Conservation (phyloP, 106 monocot genomes). For the Amphibolis antarctica region DNA sequence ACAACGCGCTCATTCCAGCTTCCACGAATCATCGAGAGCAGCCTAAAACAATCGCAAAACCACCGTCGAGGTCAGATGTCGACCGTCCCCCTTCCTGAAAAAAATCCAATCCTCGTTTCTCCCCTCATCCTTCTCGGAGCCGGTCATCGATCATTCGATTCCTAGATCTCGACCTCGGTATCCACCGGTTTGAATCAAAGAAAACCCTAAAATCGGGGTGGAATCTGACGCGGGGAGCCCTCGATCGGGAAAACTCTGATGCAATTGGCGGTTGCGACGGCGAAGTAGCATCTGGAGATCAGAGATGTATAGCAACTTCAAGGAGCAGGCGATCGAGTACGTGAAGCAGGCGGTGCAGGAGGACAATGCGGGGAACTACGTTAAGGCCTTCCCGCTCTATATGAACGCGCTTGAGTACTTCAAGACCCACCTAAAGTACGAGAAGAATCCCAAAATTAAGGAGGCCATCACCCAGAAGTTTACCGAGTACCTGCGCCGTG, state of each 20-base stretch:
- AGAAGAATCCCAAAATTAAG: conserved; percentile 53
- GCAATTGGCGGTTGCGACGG: too few species aligned
- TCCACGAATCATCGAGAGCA: not conserved
- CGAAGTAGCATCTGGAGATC: too few species aligned
- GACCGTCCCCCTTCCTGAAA: not conserved
- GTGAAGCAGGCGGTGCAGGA: conserved; percentile 79
- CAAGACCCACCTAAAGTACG: conserved; percentile 58
- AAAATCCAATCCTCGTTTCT: not conserved
- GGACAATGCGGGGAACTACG: conserved; percentile 78
- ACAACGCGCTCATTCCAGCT: too few species aligned
- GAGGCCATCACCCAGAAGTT: conserved; percentile 85
- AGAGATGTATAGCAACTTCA: conserved; percentile 20
- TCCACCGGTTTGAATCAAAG: not conserved
- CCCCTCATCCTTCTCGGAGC: not conserved
- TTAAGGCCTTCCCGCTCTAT: conserved; percentile 72
- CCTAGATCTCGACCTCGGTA: not conserved
- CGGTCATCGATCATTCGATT: not conserved
- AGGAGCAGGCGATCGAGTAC: conserved; percentile 88
- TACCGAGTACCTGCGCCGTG: conserved; percentile 76
- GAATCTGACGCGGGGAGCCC: too few species aligned
- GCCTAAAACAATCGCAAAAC: not conserved
- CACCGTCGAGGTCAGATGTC: not conserved
- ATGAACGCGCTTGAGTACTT: conserved; percentile 89
- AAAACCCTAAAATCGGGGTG: too few species aligned
- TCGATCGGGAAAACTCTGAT: too few species aligned